A percentile compares a stretch with the other conserved stretches of the same genome.
phyloP scores from a whole-genome alignment of 2,329 filamentous ascomycete genomes.

The Furcasterigmium furcatum region DNA sequence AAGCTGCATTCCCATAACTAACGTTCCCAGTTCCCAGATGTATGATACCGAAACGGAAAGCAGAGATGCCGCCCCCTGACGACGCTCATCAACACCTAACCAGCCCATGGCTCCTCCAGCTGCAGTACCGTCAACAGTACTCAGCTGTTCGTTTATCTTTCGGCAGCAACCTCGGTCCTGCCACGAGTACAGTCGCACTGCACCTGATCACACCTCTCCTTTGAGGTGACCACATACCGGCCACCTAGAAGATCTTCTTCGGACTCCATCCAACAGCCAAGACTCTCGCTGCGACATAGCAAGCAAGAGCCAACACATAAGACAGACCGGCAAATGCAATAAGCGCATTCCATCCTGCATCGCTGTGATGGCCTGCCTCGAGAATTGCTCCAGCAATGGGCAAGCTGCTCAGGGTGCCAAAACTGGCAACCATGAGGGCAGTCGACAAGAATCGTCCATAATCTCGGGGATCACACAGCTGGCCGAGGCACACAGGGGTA shows the following conservation, averaged over 20 bases:
- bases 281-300: conserved; percentile 9
- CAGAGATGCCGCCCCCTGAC: too few species aligned
- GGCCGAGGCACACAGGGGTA: conserved; percentile 76
- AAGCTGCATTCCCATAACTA: too few species aligned
- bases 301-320: conserved; percentile 10
- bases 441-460: conserved; percentile 77
- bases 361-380: conserved; percentile 1
- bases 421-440: conserved; percentile 73
- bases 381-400: conserved; percentile 37
- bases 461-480: conserved; percentile 71
- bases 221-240: too few species aligned
- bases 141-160: too few species aligned
- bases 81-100: too few species aligned
- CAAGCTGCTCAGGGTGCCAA: conserved; percentile 55
- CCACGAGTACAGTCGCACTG: too few species aligned
- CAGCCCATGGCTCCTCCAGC: too few species aligned
- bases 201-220: too few species aligned
- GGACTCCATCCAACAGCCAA: conserved; percentile 8
- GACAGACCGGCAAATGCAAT: conserved; percentile 10
- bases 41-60: too few species aligned
- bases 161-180: too few species aligned
- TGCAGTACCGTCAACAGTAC: too few species aligned
- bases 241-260: conserved; percentile 4
- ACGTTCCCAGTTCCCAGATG: too few species aligned
- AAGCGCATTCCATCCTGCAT: conserved; percentile 8